Base-by-base conservation (phyloP, 1,284 basidiomycete genomes). In the Ganoderma lingzhi region DNA sequence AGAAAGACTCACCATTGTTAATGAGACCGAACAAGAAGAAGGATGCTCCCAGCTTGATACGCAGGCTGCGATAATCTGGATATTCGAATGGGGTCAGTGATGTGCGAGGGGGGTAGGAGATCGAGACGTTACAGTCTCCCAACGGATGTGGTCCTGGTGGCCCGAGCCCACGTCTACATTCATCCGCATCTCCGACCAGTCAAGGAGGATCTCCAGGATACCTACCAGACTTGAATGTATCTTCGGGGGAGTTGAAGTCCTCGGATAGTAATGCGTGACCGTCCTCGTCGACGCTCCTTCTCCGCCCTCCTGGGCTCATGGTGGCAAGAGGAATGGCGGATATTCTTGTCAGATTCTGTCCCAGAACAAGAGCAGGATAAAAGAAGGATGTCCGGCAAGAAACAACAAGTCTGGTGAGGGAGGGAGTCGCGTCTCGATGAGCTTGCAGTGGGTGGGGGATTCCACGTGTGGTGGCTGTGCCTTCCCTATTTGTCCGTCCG, bases 21-120 rank as follows among this genome's bases (percentile, higher is more conserved):
- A 89, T 84, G 15, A 89, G 77, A 3, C 87, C 87, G 65, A 89
- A 89, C 35, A 88, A 77, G 75, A 89, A 88, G 79, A 89, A 89
- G 3, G 87, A 87, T 10, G 78, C 45, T 6, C 85, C 84, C 2
- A 85, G 77, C 51, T 79, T 81, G 42, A 81, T 45, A 0, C 82
- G 69, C 8, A 76, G 63, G 19, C 45, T 72, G 28, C 73, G 73
- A 23, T 71, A 67, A 17, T 72, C 71, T 72, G 48, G 23, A n/a
- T 4, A 15, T 14, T 42, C 0, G n/a, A 39, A 17, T 19, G 2
- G 28, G 42, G 48, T 53, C 28, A 60, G 64, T 48, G 6, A 30
- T 30, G 32, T 28, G 30, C 17, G 15, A n/a, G 6, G 19, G 6
- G 51, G 12, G 28, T 3, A 62, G 28, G 23, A 51, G 10, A n/a